Percentiles rank a stretch among this genome's conserved stretches.
Conservation (phyloP, 768 basidiomycete genomes). For the Jaapia argillacea region DNA sequence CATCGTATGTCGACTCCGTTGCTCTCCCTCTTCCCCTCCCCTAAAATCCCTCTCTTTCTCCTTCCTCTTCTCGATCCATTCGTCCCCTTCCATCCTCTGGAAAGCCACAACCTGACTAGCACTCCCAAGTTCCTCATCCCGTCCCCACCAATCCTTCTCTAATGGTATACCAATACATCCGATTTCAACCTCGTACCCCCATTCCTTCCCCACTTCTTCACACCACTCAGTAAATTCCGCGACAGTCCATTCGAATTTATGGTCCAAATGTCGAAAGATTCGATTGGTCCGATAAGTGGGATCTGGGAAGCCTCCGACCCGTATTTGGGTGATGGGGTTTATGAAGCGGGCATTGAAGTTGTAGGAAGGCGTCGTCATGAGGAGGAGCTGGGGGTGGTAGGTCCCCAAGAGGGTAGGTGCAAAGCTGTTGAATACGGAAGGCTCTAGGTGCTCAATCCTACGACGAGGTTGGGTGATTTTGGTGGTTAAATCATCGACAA, state of each 20-base stretch:
- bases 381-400: slow-evolving; percentile 64
- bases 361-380: slow-evolving; percentile 83
- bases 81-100: slow-evolving; percentile 29
- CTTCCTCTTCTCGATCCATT: slow-evolving; percentile 17
- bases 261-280: slow-evolving; percentile 72
- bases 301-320: slow-evolving; percentile 48
- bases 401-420: slow-evolving; percentile 65
- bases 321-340: slow-evolving; percentile 34
- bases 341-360: slow-evolving; percentile 74
- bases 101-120: slow-evolving; percentile 66
- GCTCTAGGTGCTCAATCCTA: slow-evolving; percentile 75
- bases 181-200: slow-evolving; percentile 63
- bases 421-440: slow-evolving; percentile 47
- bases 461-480: slow-evolving; percentile 5
- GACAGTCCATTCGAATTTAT: slow-evolving; percentile 84
- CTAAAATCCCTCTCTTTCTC: slow-evolving; percentile 17
- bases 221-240: slow-evolving; percentile 70
- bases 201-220: slow-evolving; percentile 38
- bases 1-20: slow-evolving; percentile 31
- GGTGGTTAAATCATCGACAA: slow-evolving; percentile 3
- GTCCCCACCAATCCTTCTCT: slow-evolving; percentile 62
- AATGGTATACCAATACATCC: slow-evolving; percentile 47
- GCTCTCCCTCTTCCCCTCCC: slow-evolving; percentile 5
- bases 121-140: slow-evolving; percentile 52
- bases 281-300: slow-evolving; percentile 69